Evolutionary conservation across 2,329 filamentous ascomycete species (phyloP).

Genomic region (Clonostachys byssicola): DNA sequence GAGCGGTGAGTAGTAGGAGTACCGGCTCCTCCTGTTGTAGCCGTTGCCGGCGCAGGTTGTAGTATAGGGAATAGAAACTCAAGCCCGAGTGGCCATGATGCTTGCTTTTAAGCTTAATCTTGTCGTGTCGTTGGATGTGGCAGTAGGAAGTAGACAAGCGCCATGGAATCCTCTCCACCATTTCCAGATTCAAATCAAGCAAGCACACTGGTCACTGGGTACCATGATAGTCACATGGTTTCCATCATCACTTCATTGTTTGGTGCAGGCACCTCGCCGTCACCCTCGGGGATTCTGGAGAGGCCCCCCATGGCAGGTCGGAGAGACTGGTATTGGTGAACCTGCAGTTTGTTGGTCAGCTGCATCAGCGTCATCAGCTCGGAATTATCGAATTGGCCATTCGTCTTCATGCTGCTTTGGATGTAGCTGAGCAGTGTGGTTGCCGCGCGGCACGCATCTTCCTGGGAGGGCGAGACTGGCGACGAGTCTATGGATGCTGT

Average conservation of each 20-base stretch:
- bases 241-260: slow-evolving; percentile 18
- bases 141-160: background rate
- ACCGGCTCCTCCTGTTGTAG: too few relatives aligned
- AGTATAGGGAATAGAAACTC: too few relatives aligned
- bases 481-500: slow-evolving; percentile 43
- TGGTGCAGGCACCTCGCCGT: slow-evolving; percentile 37
- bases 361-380: slow-evolving; percentile 77
- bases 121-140: background rate
- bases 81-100: too few relatives aligned
- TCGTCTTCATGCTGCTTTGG: slow-evolving; percentile 56
- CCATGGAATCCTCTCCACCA: background rate
- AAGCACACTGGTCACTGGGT: too few relatives aligned
- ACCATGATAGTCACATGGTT: too few relatives aligned
- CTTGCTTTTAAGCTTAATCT: too few relatives aligned
- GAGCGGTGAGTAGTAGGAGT: too few relatives aligned
- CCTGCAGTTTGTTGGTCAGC: slow-evolving; percentile 79
- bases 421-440: slow-evolving; percentile 81
- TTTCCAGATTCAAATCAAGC: too few relatives aligned
- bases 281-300: slow-evolving; percentile 53
- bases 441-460: slow-evolving; percentile 79
- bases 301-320: slow-evolving; percentile 39
- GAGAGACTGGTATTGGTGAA: slow-evolving; percentile 44
- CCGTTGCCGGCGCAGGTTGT: too few relatives aligned
- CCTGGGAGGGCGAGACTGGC: slow-evolving; percentile 69
- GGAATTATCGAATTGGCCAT: slow-evolving; percentile 67